phyloP scores from a whole-genome alignment of 306 rosid genomes.

The Begonia fuchsioides region DNA sequence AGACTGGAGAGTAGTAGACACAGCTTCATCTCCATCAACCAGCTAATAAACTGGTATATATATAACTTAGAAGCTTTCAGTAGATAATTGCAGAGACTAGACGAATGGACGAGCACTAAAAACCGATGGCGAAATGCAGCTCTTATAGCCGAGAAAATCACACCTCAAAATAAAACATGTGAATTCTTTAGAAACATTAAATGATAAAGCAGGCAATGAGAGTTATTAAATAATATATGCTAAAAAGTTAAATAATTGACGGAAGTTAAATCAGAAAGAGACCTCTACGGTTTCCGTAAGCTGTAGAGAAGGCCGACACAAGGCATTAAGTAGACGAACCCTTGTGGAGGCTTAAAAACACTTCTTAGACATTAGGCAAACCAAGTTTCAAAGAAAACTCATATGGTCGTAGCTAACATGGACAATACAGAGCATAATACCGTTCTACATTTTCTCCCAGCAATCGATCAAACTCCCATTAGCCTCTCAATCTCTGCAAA shows the following conservation, averaged over 20 bases:
- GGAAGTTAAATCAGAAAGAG: slow-evolving; percentile 32
- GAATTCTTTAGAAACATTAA: slow-evolving; percentile 26
- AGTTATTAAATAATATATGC: slow-evolving; percentile 9
- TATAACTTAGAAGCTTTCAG: slow-evolving; percentile 21
- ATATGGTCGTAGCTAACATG: slow-evolving; percentile 39
- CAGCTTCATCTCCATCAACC: slow-evolving; percentile 30
- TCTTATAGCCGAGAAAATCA: slow-evolving; percentile 13
- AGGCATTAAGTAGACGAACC: slow-evolving; percentile 38
- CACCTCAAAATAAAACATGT: slow-evolving; percentile 67
- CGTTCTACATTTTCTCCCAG: slow-evolving; percentile 21
- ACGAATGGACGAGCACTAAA: slow-evolving; percentile 30
- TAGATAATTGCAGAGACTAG: slow-evolving; percentile 18
- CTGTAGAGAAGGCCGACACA: slow-evolving; percentile 33
- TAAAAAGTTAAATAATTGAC: slow-evolving; percentile 7
- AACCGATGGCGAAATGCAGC: slow-evolving; percentile 29
- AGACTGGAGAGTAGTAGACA: slow-evolving; percentile 1
- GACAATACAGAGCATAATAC: slow-evolving; percentile 38
- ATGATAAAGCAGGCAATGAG: slow-evolving; percentile 9
- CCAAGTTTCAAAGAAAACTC: slow-evolving; percentile 48
- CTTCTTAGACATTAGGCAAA: slow-evolving; percentile 27
- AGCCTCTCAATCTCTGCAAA: slow-evolving; percentile 46
- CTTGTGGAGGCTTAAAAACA: slow-evolving; percentile 35
- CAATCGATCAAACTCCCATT: slow-evolving; percentile 12
- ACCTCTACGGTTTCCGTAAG: slow-evolving; percentile 55
- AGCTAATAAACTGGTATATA: slow-evolving; percentile 22